Evolutionary conservation across 345 rosid genomes (phyloP), one percentile per base, ranked within the genome.

Genomic region (Firmiana major): DNA sequence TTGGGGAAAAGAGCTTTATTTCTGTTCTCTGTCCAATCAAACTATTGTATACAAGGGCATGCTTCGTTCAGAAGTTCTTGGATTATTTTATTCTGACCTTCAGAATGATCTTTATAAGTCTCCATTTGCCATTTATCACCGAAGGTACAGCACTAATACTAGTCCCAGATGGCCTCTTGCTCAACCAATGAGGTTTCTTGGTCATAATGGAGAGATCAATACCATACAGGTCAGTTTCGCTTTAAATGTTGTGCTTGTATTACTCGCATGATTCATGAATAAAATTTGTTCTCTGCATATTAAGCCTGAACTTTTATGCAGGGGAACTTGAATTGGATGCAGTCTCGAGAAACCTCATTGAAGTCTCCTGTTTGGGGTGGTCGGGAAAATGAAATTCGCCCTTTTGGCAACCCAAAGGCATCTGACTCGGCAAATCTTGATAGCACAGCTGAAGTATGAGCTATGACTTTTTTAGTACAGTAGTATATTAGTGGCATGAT

Each of bases 301-400:
- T 68, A 43, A 63, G 65, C n/a, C 55, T 71, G 58, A 65, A 76
- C 36, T 57, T 59, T 15, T 54, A 63, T 88, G 76, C 79, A 96
- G 99, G 99, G 99, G 63, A 96, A 96, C 87, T 86, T 96, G 86
- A 96, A 96, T 55, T 96, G 99, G 99, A 96, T 96, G 99, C 97
- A 89, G 86, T 96, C 99, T 82, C 90, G 99, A 80, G 99, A 96
- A 87, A 80, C 90, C 74, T 87, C 94, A 17, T 78, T 96, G 85
- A 92, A 87, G 84, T 92, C 99, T 63, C 87, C 97, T 78, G 98
- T 96, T 76, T 96, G 99, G 99, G 88, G 71, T 78, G 98, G 94
- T 38, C 94, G 98, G 74, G 99, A 96, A 85, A 91, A 90, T 82
- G 99, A 96, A 83, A 91, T 96, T 62, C 89, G 99, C 76, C 99